Evolutionary conservation across 2,329 filamentous ascomycete species (phyloP).

Genomic region (Trichoderma polysporum): DNA sequence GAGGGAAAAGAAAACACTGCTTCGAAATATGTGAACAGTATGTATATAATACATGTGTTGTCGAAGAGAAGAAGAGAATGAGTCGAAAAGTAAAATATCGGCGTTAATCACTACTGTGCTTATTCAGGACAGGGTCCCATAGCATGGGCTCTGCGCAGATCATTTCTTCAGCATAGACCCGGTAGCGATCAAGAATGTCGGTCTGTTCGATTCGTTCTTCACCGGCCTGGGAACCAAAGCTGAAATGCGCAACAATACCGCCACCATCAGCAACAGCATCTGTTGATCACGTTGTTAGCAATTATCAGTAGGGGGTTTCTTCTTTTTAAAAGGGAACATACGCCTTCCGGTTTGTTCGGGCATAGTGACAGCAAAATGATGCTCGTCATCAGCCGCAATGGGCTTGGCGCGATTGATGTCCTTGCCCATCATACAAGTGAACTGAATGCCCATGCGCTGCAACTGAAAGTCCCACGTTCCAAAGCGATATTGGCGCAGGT

Average conservation of each 20-base stretch:
- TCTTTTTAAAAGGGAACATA: constrained; percentile 22
- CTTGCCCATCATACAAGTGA: constrained; percentile 53
- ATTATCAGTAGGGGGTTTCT: neutral
- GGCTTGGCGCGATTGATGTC: constrained; percentile 51
- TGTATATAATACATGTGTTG: constrained; percentile 15
- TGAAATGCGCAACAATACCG: constrained; percentile 54
- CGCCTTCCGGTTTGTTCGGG: constrained; percentile 40
- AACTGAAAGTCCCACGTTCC: constrained; percentile 49
- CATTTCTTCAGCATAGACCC: constrained; percentile 51
- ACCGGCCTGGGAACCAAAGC: constrained; percentile 41
- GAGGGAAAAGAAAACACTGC: neutral
- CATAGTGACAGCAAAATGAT: constrained; percentile 43
- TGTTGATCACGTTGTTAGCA: constrained; percentile 25
- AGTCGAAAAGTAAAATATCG: neutral
- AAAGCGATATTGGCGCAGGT: constrained; percentile 49
- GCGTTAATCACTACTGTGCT: neutral
- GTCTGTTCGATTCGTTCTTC: constrained; percentile 45
- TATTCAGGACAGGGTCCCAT: constrained; percentile 25
- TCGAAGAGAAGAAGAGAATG: neutral
- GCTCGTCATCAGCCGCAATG: constrained; percentile 45
- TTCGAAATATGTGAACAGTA: neutral
- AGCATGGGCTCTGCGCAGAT: constrained; percentile 43
- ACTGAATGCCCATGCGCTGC: constrained; percentile 52
- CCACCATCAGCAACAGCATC: constrained; percentile 53
- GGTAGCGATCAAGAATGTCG: constrained; percentile 54